Evolutionary conservation across 2,329 filamentous ascomycete genomes (phyloP).

Genomic region (Calonectria montana): DNA sequence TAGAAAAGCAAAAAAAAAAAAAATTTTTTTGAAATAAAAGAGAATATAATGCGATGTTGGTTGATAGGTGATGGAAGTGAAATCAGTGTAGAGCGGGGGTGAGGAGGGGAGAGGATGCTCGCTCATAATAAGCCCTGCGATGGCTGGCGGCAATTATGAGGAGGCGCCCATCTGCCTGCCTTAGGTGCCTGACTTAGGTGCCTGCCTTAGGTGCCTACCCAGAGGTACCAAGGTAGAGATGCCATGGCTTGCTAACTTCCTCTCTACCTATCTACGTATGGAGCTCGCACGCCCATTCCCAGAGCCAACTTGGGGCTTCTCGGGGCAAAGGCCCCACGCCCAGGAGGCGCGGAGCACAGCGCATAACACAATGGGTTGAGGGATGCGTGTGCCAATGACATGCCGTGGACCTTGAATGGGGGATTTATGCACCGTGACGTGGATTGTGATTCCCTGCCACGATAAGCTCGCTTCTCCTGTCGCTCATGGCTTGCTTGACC

Average conservation of each 20-base stretch:
- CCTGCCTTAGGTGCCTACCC: not conserved
- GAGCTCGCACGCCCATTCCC: not conserved
- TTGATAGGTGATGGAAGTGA: not conserved
- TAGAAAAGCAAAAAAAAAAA: not conserved
- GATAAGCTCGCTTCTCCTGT: not conserved
- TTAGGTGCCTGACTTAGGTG: not conserved
- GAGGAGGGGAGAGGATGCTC: slow-evolving; percentile 26
- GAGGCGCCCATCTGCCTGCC: not conserved
- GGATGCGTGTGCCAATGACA: not conserved
- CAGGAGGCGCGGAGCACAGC: not conserved
- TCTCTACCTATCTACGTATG: too few relatives aligned
- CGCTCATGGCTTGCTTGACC: not conserved
- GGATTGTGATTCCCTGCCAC: slow-evolving; percentile 15
- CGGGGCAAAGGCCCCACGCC: not conserved
- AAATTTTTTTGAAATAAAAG: not conserved
- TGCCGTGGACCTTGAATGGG: not conserved
- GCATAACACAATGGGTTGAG: not conserved
- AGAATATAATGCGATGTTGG: not conserved
- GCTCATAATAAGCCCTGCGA: slow-evolving; percentile 3
- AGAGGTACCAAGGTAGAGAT: not conserved
- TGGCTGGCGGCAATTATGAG: not conserved
- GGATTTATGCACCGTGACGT: slow-evolving; percentile 30
- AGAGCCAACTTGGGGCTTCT: not conserved
- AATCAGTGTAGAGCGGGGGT: slow-evolving; percentile 15
- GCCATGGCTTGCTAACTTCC: not conserved